Conservation (phyloP, 2,329 filamentous ascomycete species). For the Phaeosphaeriaceae sp. region DNA sequence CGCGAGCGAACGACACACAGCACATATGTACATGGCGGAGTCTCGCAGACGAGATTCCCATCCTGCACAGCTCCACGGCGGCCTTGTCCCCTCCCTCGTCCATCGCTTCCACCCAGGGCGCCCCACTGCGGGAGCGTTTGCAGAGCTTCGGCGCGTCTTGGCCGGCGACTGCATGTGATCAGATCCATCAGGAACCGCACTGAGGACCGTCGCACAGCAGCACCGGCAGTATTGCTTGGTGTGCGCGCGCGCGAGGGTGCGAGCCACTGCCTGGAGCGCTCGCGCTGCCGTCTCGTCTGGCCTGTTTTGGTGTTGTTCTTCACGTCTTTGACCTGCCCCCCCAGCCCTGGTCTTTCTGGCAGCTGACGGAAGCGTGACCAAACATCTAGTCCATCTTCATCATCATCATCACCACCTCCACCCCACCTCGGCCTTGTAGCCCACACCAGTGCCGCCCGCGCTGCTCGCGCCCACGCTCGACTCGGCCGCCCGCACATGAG, state of each 20-base stretch:
- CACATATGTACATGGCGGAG: background rate
- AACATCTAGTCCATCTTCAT: conserved; percentile 1
- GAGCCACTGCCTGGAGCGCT: background rate
- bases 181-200: conserved; percentile 22
- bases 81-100: background rate
- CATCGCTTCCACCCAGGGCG: conserved; percentile 8
- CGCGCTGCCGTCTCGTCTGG: background rate
- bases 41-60: background rate
- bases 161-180: conserved; percentile 45
- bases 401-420: background rate
- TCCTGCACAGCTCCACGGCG: background rate
- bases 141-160: conserved; percentile 18
- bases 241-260: background rate
- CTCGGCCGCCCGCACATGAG: conserved; percentile 8
- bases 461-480: conserved; percentile 11
- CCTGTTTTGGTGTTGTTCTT: background rate
- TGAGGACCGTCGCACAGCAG: conserved; percentile 41
- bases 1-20: conserved; percentile 6
- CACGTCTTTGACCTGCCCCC: background rate
- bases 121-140: conserved; percentile 11
- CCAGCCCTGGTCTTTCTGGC: background rate
- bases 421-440: conserved; percentile 14
- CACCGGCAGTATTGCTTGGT: conserved; percentile 12
- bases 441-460: conserved; percentile 16
- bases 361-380: background rate